Conservation (phyloP, 2,329 filamentous ascomycete species). For the Capronia epimyces region DNA sequence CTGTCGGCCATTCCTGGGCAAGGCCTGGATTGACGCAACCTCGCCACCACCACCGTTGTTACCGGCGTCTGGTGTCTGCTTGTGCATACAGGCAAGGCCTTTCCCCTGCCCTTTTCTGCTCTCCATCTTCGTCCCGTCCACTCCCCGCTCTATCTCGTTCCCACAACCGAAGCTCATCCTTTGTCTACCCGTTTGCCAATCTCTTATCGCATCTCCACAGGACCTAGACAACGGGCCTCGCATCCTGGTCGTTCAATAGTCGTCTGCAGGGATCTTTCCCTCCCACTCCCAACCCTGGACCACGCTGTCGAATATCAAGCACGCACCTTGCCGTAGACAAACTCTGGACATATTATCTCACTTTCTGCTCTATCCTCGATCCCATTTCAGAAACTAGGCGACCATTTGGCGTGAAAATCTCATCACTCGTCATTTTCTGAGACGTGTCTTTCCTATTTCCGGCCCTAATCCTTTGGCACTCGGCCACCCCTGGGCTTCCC, state of each 20-base stretch:
- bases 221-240: background rate
- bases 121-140: constrained; percentile 3
- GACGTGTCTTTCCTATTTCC: background rate
- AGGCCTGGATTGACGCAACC: constrained; percentile 11
- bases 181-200: constrained; percentile 7
- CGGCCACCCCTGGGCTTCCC: background rate
- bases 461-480: background rate
- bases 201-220: constrained; percentile 14
- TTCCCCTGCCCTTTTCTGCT: constrained; percentile 3
- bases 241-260: constrained; percentile 5
- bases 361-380: constrained; percentile 12
- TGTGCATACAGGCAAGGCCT: constrained; percentile 4
- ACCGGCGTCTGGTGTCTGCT: background rate
- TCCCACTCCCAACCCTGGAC: constrained; percentile 2
- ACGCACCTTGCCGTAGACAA: constrained; percentile 19
- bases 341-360: constrained; percentile 10
- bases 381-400: constrained; percentile 8
- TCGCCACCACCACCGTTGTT: constrained; percentile 12
- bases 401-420: constrained; percentile 6
- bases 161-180: background rate
- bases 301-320: constrained; percentile 18
- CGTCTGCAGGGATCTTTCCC: constrained; percentile 6
- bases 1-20: constrained; percentile 1
- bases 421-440: background rate
- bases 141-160: background rate